Conservation (phyloP, 768 basidiomycete species). For the Tulasnella sp. region DNA sequence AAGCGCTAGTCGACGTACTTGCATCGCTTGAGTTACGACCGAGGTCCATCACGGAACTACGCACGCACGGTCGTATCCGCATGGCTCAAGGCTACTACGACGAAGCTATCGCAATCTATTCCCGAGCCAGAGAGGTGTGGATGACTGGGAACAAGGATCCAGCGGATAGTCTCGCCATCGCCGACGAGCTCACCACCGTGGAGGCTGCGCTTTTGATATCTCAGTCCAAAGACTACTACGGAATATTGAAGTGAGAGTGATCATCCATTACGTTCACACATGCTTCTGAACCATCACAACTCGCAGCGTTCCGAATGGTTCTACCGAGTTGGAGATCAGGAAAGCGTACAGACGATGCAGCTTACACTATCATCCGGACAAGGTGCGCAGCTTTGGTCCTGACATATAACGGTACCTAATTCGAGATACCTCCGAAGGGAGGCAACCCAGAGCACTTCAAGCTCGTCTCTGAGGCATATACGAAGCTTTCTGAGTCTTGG, state of each 20-base stretch:
- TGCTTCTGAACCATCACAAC: slow-evolving; percentile 6
- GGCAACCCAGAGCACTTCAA: slow-evolving; percentile 97
- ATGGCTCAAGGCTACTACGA: slow-evolving; percentile 39
- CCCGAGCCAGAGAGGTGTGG: slow-evolving; percentile 44
- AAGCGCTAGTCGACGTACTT: slow-evolving; percentile 62
- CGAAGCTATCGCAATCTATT: slow-evolving; percentile 60
- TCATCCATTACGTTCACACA: neutral
- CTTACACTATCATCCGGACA: slow-evolving; percentile 41
- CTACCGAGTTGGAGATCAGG: slow-evolving; percentile 64
- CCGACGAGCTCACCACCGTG: slow-evolving; percentile 61
- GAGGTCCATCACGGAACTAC: slow-evolving; percentile 70
- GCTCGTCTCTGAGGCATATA: slow-evolving; percentile 69
- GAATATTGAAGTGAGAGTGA: slow-evolving; percentile 43
- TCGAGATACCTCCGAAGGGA: slow-evolving; percentile 49
- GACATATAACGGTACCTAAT: neutral
- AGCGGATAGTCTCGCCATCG: slow-evolving; percentile 32
- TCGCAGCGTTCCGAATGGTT: slow-evolving; percentile 44
- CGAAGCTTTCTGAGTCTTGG: slow-evolving; percentile 74
- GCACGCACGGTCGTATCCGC: slow-evolving; percentile 73
- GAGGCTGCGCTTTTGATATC: slow-evolving; percentile 73
- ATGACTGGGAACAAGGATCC: slow-evolving; percentile 20
- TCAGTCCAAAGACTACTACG: slow-evolving; percentile 85
- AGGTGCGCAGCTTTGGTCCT: slow-evolving; percentile 37
- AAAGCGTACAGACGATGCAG: slow-evolving; percentile 85
- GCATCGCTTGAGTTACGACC: slow-evolving; percentile 52